Base-by-base conservation (phyloP, 2,329 filamentous ascomycete species). In the Fusarium torreyae region DNA sequence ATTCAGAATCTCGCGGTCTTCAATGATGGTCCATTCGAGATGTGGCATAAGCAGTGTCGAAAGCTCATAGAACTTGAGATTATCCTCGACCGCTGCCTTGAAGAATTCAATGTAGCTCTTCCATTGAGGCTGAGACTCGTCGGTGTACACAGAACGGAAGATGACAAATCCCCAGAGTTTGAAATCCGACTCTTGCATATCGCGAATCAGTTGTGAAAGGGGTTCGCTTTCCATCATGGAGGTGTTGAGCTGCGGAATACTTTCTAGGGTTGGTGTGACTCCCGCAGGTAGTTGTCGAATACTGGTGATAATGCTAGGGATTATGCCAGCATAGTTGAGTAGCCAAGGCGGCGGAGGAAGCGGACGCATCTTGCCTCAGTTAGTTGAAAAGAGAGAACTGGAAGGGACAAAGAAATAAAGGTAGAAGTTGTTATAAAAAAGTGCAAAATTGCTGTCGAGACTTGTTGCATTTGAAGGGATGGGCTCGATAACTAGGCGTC, bases 51-150 rank as follows among this genome's bases (percentile, higher is more conserved):
- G 40, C 0, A 67, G 52, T 0, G 48, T 22, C 1, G 22, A 42
- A 2, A 69, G 49, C 7, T 67, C 56, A 3, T 11, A 3, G 2
- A 5, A 17, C 5, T 55, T 14, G 0, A 69, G 48, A 0, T 40
- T 1, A 3, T 40, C 9, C 6, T 66, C 46, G 1, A 70, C 53
- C 9, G 53, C n/a, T 34, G 46, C 45, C 9, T 63, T 67, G 0
- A 70, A 8, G 42, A 70, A 63, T 6, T 67, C 66, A 13, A 69
- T 38, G 8, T 70, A 70, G 6, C 28, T 59, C 17, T 36, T 44
- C 62, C 67, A 63, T 13, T 59, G 57, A 31, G 39, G 10, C 1
- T 62, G 58, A 14, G 57, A 59, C 9, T 59, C 8, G 15, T 40
- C 24, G 0, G 56, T 22, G 24, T 69, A 69, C 6, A 39, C 62